Evolutionary conservation across 2,329 filamentous ascomycete species (phyloP).

Genomic region (Epichloe sp.): DNA sequence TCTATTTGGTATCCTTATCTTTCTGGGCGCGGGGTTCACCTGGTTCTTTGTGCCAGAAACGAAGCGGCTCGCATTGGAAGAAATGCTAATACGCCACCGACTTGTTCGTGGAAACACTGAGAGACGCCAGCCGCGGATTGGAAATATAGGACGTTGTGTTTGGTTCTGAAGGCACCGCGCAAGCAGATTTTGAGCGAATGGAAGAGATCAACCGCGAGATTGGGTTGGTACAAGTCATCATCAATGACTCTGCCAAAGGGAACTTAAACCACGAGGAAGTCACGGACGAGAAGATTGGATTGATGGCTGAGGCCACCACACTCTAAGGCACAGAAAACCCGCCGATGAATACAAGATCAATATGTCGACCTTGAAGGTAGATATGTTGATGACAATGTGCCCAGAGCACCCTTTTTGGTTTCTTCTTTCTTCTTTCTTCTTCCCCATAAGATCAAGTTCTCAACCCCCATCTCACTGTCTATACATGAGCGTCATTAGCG

Average conservation of each 20-base stretch:
- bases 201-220: slow-evolving; percentile 53
- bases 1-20: slow-evolving; percentile 53
- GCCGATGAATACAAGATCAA: too few species aligned
- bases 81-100: slow-evolving; percentile 33
- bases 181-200: slow-evolving; percentile 57
- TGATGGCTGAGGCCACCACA: background rate
- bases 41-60: slow-evolving; percentile 55
- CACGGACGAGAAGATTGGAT: background rate
- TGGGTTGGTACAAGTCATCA: too few species aligned
- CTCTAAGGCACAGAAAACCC: too few species aligned
- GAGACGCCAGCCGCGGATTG: background rate
- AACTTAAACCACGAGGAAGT: background rate
- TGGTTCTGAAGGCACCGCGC: slow-evolving; percentile 51
- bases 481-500: too few species aligned
- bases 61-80: slow-evolving; percentile 49
- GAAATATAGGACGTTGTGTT: slow-evolving; percentile 45
- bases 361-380: too few species aligned
- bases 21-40: slow-evolving; percentile 46
- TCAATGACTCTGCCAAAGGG: too few species aligned
- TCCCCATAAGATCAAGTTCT: too few species aligned
- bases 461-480: too few species aligned
- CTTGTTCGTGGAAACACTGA: background rate
- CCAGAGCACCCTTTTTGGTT: too few species aligned
- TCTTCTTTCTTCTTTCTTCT: too few species aligned
- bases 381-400: too few species aligned